Evolutionary conservation across 495 filamentous ascomycete species (phyloP).

Genomic region (Massariosphaeria phaeospora): DNA sequence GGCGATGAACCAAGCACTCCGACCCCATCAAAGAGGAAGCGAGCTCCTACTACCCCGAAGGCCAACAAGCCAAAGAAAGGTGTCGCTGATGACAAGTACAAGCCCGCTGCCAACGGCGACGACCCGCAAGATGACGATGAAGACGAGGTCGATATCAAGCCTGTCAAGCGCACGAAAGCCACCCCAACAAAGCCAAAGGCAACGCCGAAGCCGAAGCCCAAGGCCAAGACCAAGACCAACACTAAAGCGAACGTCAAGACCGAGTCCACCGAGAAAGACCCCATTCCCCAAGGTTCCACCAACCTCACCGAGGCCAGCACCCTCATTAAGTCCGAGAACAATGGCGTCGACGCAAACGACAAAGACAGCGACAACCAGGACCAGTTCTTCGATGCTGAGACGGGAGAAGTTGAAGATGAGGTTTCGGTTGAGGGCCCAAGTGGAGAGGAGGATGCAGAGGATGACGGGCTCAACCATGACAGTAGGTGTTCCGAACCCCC

Average conservation of each 20-base stretch:
- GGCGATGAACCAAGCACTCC: too few species aligned
- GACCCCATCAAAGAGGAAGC: constrained; percentile 15
- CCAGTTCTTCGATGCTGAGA: too few species aligned
- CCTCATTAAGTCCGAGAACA: constrained; percentile 7
- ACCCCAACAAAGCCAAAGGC: not conserved
- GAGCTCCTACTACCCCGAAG: constrained; percentile 1
- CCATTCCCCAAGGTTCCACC: not conserved
- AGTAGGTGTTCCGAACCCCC: too few species aligned
- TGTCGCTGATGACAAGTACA: not conserved
- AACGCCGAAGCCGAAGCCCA: constrained; percentile 1
- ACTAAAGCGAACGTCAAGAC: not conserved
- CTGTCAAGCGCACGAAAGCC: constrained; percentile 1
- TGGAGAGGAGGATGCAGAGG: too few species aligned
- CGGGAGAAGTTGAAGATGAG: too few species aligned
- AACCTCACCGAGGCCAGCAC: not conserved
- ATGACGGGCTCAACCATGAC: too few species aligned
- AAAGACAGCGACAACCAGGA: too few species aligned
- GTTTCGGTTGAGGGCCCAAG: too few species aligned
- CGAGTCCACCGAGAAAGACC: not conserved
- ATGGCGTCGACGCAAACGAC: not conserved
- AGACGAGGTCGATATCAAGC: not conserved
- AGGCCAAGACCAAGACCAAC: not conserved
- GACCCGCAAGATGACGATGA: not conserved
- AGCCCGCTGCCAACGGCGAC: not conserved
- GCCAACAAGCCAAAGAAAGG: not conserved